Evolutionary conservation across 805 yeast species (phyloP).

Genomic region (Saccharomycopsis sp.): DNA sequence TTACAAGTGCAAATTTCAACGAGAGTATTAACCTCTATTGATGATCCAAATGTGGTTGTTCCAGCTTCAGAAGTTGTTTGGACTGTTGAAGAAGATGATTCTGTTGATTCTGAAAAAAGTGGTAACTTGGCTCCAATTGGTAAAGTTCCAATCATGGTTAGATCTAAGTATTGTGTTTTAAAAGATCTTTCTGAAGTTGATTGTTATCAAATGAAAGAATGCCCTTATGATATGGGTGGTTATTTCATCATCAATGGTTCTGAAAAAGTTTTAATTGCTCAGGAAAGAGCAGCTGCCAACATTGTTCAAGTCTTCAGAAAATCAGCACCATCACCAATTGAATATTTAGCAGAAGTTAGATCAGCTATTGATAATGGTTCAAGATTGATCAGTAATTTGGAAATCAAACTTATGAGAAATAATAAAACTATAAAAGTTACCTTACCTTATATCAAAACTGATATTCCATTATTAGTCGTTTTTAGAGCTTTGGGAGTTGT

Average conservation of each 20-base stretch:
- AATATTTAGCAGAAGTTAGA: slow-evolving; percentile 93
- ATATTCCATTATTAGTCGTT: slow-evolving; percentile 92
- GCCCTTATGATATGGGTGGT: slow-evolving; percentile 99
- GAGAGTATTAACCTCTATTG: slow-evolving; percentile 75
- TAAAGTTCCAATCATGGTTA: slow-evolving; percentile 94
- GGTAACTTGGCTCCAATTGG: slow-evolving; percentile 62
- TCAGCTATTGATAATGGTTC: slow-evolving; percentile 97
- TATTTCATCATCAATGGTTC: slow-evolving; percentile 97
- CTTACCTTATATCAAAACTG: slow-evolving; percentile 91
- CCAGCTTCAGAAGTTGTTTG: slow-evolving; percentile 49
- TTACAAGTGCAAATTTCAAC: slow-evolving; percentile 93
- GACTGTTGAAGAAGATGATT: slow-evolving; percentile 35
- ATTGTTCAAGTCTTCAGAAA: slow-evolving; percentile 97
- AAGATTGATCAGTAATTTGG: slow-evolving; percentile 85
- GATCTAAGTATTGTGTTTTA: slow-evolving; percentile 92
- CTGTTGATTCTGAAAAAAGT: slow-evolving; percentile 34
- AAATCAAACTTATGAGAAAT: slow-evolving; percentile 82
- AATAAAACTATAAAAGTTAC: slow-evolving; percentile 92
- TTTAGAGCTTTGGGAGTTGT: slow-evolving; percentile 97
- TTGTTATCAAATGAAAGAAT: slow-evolving; percentile 89
- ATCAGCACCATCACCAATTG: slow-evolving; percentile 93
- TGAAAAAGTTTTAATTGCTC: slow-evolving; percentile 96
- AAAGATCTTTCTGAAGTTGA: slow-evolving; percentile 87
- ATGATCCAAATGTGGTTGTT: slow-evolving; percentile 37
- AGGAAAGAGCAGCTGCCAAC: slow-evolving; percentile 96